Percentiles rank a stretch among this genome's conserved stretches.
Evolutionary conservation across 306 rosid species (phyloP).

Genomic region (Potentilla sterilis): DNA sequence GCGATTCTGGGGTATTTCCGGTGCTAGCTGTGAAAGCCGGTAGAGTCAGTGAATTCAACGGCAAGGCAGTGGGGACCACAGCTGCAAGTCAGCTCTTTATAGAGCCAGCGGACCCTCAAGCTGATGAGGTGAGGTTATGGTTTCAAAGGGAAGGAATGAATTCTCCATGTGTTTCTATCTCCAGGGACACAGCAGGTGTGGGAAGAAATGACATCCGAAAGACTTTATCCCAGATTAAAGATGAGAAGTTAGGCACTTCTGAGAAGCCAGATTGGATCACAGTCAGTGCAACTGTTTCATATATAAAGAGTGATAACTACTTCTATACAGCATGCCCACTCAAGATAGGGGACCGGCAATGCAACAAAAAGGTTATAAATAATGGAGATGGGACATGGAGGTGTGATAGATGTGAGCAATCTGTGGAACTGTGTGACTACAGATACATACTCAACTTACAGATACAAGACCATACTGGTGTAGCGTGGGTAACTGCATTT

Average conservation of each 20-base stretch:
- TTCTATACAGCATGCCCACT: slow-evolving; percentile 85
- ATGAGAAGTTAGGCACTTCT: slow-evolving; percentile 83
- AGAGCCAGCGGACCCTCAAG: slow-evolving; percentile 68
- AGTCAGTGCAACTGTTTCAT: slow-evolving; percentile 60
- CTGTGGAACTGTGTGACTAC: slow-evolving; percentile 64
- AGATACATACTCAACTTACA: slow-evolving; percentile 79
- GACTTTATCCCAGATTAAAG: slow-evolving; percentile 78
- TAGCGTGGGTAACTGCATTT: slow-evolving; percentile 86
- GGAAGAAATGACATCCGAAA: slow-evolving; percentile 57
- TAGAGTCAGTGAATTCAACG: slow-evolving; percentile 75
- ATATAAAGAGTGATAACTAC: slow-evolving; percentile 64
- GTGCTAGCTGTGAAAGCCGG: slow-evolving; percentile 75
- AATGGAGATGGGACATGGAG: slow-evolving; percentile 92
- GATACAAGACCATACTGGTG: slow-evolving; percentile 82
- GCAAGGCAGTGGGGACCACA: slow-evolving; percentile 77
- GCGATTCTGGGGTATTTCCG: slow-evolving; percentile 72
- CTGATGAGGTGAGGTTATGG: slow-evolving; percentile 56
- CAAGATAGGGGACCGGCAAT: slow-evolving; percentile 75
- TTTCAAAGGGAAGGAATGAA: slow-evolving; percentile 75
- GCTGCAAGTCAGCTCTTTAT: slow-evolving; percentile 62
- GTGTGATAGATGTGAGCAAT: slow-evolving; percentile 76
- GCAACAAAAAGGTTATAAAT: slow-evolving; percentile 79
- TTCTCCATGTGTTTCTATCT: slow-evolving; percentile 54
- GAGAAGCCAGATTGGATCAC: slow-evolving; percentile 97
- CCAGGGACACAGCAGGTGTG: slow-evolving; percentile 48